These are phyloP conservation scores for Aspergillus uvarum DNA, from an alignment of 2,329 filamentous ascomycete genomes.

Conservation along the genomic window DNA sequence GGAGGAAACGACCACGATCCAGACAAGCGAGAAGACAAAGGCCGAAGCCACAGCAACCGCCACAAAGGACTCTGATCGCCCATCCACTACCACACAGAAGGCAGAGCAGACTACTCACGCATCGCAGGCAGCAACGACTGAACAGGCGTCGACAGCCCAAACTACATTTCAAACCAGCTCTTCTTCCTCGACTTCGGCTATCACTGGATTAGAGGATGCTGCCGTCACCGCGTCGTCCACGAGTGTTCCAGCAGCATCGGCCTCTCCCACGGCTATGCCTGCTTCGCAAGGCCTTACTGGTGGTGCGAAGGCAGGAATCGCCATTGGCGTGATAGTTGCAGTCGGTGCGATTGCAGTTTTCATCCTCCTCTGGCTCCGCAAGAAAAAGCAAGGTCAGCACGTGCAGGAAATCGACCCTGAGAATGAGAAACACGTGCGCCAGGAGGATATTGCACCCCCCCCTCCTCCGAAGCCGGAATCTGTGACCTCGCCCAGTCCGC, in stretches of 20 bases:
- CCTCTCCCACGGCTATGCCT: conserved; percentile 26
- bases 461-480: conserved; percentile 40
- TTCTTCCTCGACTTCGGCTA: conserved; percentile 15
- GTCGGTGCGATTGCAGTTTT: conserved; percentile 66
- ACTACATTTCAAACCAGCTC: conserved; percentile 26
- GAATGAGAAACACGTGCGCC: conserved; percentile 61
- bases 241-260: conserved; percentile 21
- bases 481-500: conserved; percentile 55
- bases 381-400: conserved; percentile 62
- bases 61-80: conserved; percentile 13
- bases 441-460: conserved; percentile 30
- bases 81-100: conserved; percentile 16
- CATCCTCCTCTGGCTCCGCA: conserved; percentile 71
- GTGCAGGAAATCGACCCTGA: conserved; percentile 47
- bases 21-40: conserved; percentile 13
- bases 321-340: conserved; percentile 73
- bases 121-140: conserved; percentile 4
- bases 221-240: conserved; percentile 17
- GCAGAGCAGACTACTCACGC: conserved; percentile 10
- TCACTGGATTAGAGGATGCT: conserved; percentile 20
- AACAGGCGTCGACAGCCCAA: conserved; percentile 10
- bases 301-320: conserved; percentile 73
- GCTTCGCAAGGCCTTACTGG: conserved; percentile 41
- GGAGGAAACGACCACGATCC: conserved; percentile 11
- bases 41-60: conserved; percentile 11